phyloP scores from a whole-genome alignment of 139 green algal genomes.

The Micractinium conductrix region DNA sequence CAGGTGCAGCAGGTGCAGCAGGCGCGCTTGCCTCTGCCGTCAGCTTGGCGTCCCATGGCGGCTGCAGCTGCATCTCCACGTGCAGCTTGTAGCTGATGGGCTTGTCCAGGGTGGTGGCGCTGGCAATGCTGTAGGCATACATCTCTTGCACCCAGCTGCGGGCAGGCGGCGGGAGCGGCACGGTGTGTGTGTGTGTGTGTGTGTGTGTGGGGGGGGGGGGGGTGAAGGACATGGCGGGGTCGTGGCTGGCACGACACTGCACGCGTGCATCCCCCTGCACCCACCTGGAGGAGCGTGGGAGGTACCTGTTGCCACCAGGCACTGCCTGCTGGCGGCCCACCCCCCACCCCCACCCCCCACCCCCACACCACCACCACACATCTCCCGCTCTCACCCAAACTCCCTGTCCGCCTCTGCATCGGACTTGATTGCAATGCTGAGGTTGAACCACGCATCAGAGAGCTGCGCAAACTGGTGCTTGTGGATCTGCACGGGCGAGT shows the following conservation, averaged over 20 bases:
- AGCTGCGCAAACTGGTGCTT: conserved; percentile 63
- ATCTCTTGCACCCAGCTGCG: too few relatives aligned
- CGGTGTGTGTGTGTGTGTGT: not conserved
- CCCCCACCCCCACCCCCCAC: not conserved
- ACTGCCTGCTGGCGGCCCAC: not conserved
- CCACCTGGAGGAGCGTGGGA: too few relatives aligned
- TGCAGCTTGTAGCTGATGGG: conserved; percentile 54
- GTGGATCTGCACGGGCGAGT: conserved; percentile 68
- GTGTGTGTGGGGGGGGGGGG: not conserved
- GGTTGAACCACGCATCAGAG: conserved; percentile 58
- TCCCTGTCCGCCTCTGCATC: conserved; percentile 66
- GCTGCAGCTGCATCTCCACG: conserved; percentile 68
- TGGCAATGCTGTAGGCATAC: conserved; percentile 57
- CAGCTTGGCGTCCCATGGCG: conserved; percentile 68
- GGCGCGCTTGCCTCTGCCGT: not conserved
- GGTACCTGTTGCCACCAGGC: conserved; percentile 20
- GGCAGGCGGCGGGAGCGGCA: not conserved
- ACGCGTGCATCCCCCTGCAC: too few relatives aligned
- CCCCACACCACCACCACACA: conserved; percentile 43
- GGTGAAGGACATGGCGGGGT: not conserved
- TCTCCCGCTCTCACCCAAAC: conserved; percentile 84
- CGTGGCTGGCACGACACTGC: not conserved
- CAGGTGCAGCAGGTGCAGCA: too few relatives aligned
- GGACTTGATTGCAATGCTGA: conserved; percentile 62
- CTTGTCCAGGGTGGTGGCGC: conserved; percentile 31